Evolutionary conservation across 2,329 filamentous ascomycete species (phyloP), one percentile per base, ranked within the genome.

Genomic region (Penicillium sp.): DNA sequence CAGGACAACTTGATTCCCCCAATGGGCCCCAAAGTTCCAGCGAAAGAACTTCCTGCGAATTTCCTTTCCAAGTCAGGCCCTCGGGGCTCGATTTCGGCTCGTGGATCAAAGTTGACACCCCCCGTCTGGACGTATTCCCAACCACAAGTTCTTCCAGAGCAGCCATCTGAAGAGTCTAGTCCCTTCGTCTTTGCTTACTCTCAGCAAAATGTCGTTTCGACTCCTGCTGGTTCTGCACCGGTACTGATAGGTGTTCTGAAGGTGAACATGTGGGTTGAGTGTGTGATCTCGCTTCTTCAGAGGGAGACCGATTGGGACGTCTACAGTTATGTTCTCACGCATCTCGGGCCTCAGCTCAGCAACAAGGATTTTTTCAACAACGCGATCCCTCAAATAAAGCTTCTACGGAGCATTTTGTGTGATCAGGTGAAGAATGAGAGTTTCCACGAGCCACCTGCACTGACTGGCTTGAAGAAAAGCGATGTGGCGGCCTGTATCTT

Each of bases 401-500:
- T 89, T 63, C 80, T 98, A 14, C 86, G 94, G 63, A 87, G 84
- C 61, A 81, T 92, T 8, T 76, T 97, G 3, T 97, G 93, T 72
- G 91, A 96, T 60, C 90, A 96, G 72, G 87, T 98, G 61, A 89
- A 90, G 65, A 86, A 85, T 48, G 89, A 90, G 66, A 86, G 82
- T 33, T 93, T 96, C 70, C 87, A 89, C 53, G 93, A 97, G 62
- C 93, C 95, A 10, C 93, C 93, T 4, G 80, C 83, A 16, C 83
- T 87, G n/a, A 89, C 90, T 6, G 90, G 92, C 0, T 81, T 97
- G 25, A 92, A 92, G 59, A 93, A 92, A 68, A 90, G 90, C 0
- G 93, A 98, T 75, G 89, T 97, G 54, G 92, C 91, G 14, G 90
- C 95, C 38, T 96, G 93, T 71, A 82, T 98, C 40, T 94, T 95